phyloP scores from a whole-genome alignment of 495 filamentous ascomycete species.

The Sordaria brevicollis region DNA sequence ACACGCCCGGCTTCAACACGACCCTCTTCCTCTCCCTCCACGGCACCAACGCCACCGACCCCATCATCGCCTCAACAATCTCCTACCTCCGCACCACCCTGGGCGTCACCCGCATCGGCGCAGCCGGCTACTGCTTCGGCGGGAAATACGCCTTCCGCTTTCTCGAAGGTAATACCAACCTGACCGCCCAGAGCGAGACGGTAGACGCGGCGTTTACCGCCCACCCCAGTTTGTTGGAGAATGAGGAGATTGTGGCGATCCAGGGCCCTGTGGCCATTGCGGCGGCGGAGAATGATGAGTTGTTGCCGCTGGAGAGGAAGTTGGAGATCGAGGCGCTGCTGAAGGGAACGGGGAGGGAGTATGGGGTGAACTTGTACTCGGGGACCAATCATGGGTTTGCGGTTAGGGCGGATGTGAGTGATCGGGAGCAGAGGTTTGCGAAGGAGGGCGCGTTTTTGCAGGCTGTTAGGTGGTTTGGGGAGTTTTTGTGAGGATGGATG shows the following conservation, averaged over 20 bases:
- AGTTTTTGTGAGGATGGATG: conserved; percentile 4
- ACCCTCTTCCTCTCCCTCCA: conserved; percentile 45
- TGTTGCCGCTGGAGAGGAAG: conserved; percentile 53
- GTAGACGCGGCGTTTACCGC: conserved; percentile 56
- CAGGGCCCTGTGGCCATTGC: conserved; percentile 56
- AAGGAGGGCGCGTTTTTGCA: conserved; percentile 72
- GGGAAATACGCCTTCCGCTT: conserved; percentile 34
- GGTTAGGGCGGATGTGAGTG: conserved; percentile 48
- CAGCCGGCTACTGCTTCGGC: conserved; percentile 56
- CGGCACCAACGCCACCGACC: conserved; percentile 45
- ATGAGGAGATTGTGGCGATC: conserved; percentile 54
- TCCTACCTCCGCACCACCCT: conserved; percentile 46
- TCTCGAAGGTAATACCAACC: conserved; percentile 3
- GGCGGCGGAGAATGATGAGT: conserved; percentile 55
- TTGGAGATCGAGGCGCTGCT: conserved; percentile 37
- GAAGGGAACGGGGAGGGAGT: conserved; percentile 26
- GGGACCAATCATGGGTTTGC: conserved; percentile 63
- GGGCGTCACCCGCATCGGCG: conserved; percentile 52
- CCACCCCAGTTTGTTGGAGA: conserved; percentile 57
- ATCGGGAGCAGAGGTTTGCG: conserved; percentile 51
- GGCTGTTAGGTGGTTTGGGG: conserved; percentile 61
- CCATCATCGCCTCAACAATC: conserved; percentile 50
- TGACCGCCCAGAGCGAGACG: conserved; percentile 30
- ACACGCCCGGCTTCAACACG: conserved; percentile 45
- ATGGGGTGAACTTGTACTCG: conserved; percentile 57